Evolutionary conservation across 176 grass and related monocot species (phyloP).

Genomic region (Oryza longistaminata): DNA sequence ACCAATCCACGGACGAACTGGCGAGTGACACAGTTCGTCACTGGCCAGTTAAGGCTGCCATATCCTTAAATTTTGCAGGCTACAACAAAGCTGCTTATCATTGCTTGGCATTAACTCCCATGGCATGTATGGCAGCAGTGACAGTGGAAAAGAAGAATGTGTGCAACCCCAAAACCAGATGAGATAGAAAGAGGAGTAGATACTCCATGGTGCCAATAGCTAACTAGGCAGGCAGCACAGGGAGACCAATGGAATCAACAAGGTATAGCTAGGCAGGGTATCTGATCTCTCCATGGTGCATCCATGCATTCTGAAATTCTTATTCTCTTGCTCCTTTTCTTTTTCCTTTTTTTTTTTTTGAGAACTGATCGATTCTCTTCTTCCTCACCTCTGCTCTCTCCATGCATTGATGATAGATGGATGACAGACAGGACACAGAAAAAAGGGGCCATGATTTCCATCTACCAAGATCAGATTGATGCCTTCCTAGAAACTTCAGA

Average conservation of each 20-base stretch:
- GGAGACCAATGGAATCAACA: slow-evolving; percentile 36
- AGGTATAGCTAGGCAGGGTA: neutral
- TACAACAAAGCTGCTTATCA: slow-evolving; percentile 3
- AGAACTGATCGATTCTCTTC: neutral
- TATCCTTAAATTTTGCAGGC: slow-evolving; percentile 27
- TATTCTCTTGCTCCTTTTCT: neutral
- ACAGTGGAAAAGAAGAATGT: slow-evolving; percentile 35
- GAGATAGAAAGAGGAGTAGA: neutral
- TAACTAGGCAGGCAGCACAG: neutral
- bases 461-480: neutral
- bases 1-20: neutral
- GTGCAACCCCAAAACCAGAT: slow-evolving; percentile 8
- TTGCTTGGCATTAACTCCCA: slow-evolving; percentile 11
- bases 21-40: neutral
- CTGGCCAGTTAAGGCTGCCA: slow-evolving; percentile 27
- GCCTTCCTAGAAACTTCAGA: neutral
- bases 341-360: neutral
- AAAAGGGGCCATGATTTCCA: neutral
- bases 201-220: neutral
- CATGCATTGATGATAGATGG: neutral
- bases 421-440: neutral
- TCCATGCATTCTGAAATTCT: neutral
- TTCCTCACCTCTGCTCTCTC: neutral
- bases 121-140: neutral
- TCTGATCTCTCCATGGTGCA: neutral